phyloP scores from a whole-genome alignment of 306 rosid species.

The Spatholobus suberectus region DNA sequence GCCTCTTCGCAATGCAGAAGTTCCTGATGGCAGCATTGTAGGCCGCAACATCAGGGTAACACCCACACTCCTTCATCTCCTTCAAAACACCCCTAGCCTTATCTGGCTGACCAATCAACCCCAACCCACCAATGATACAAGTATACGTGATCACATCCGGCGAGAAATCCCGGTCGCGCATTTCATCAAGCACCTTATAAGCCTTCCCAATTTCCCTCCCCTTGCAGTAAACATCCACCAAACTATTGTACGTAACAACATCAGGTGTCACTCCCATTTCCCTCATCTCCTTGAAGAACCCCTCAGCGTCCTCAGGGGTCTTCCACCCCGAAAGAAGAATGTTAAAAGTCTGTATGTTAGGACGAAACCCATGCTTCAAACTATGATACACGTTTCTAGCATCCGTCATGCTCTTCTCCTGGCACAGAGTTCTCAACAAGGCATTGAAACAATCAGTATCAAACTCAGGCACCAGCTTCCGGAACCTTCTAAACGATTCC shows the following conservation, averaged over 20 bases:
- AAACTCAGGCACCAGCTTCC: constrained; percentile 66
- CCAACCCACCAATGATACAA: constrained; percentile 82
- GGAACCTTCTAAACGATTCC: constrained; percentile 76
- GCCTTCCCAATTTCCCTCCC: constrained; percentile 77
- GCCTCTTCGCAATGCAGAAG: constrained; percentile 89
- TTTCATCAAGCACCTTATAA: constrained; percentile 67
- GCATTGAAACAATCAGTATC: constrained; percentile 74
- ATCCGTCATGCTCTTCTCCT: constrained; percentile 92
- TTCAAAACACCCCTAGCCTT: constrained; percentile 77
- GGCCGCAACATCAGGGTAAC: constrained; percentile 82
- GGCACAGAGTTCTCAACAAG: constrained; percentile 82
- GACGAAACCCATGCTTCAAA: constrained; percentile 70
- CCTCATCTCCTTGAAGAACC: constrained; percentile 81
- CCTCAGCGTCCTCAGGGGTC: constrained; percentile 79
- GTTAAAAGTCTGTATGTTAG: constrained; percentile 80
- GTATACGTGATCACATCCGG: constrained; percentile 87
- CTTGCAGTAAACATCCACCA: constrained; percentile 87
- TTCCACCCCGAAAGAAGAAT: constrained; percentile 93
- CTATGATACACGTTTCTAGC: constrained; percentile 90
- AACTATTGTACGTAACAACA: constrained; percentile 78
- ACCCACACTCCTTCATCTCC: constrained; percentile 90
- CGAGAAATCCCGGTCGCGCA: constrained; percentile 56
- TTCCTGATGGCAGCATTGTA: constrained; percentile 86
- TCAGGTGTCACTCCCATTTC: constrained; percentile 78
- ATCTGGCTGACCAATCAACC: constrained; percentile 86